Conservation (phyloP, 495 filamentous ascomycete species). For the Penicillium samsonianum region DNA sequence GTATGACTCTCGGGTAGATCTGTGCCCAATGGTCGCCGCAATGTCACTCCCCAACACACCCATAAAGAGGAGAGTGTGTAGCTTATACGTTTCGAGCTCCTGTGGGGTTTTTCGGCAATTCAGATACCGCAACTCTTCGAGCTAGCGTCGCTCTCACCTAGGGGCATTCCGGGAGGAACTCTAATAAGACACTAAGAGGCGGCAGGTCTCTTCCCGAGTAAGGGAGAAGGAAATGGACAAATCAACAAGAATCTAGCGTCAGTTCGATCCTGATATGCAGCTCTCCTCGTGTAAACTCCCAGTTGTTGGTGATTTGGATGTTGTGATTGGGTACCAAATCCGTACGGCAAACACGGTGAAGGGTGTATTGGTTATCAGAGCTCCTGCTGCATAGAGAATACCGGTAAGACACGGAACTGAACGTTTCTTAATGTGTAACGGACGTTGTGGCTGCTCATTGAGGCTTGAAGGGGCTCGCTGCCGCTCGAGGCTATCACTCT, state of each 20-base stretch:
- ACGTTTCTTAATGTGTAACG: not conserved
- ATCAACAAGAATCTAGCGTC: not conserved
- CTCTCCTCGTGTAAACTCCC: not conserved
- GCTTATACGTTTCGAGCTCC: not conserved
- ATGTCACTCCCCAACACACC: not conserved
- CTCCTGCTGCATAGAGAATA: not conserved
- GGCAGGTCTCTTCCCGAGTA: not conserved
- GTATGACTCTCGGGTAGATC: constrained; percentile 19
- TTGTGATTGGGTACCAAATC: not conserved
- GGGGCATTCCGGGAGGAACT: constrained; percentile 19
- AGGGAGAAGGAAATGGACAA: not conserved
- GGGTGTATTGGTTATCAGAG: not conserved
- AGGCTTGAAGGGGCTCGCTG: not conserved
- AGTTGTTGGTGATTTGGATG: not conserved
- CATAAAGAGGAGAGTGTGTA: not conserved
- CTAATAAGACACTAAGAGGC: constrained; percentile 13
- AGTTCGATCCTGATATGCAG: not conserved
- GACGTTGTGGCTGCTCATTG: not conserved
- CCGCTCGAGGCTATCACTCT: not conserved
- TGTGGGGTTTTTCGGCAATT: not conserved
- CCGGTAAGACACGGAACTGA: not conserved
- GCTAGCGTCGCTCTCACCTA: not conserved
- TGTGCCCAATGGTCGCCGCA: constrained; percentile 3
- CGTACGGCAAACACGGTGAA: not conserved
- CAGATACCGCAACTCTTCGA: not conserved